Evolutionary conservation across 2,329 filamentous ascomycete genomes (phyloP).

Genomic region (Coniochaeta sp.): DNA sequence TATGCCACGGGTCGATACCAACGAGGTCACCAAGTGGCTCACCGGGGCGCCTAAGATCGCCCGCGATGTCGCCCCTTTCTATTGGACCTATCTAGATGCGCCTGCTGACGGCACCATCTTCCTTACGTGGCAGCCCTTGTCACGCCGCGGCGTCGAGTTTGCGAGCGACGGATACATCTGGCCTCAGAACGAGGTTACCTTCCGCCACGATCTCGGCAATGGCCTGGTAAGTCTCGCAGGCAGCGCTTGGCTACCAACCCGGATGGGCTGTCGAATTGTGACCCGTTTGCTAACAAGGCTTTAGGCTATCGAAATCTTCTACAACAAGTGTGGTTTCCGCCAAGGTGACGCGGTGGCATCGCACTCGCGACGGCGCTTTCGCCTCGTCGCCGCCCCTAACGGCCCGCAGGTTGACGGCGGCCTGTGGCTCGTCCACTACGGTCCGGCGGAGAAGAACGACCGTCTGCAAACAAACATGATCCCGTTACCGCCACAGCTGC

Average conservation of each 20-base stretch:
- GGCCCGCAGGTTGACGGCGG: slow-evolving; percentile 68
- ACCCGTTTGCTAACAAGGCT: neutral
- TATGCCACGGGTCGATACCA: slow-evolving; percentile 61
- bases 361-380: slow-evolving; percentile 79
- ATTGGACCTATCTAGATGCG: slow-evolving; percentile 84
- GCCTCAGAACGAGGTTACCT: slow-evolving; percentile 73
- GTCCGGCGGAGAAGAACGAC: slow-evolving; percentile 65
- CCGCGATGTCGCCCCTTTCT: slow-evolving; percentile 77
- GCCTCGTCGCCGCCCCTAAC: slow-evolving; percentile 67
- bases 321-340: slow-evolving; percentile 74
- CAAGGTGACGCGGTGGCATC: slow-evolving; percentile 67
- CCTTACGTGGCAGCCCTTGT: slow-evolving; percentile 80
- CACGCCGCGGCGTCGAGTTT: slow-evolving; percentile 64
- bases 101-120: slow-evolving; percentile 77
- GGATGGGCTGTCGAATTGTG: neutral
- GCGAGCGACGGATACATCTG: slow-evolving; percentile 91
- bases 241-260: neutral
- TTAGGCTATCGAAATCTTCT: slow-evolving; percentile 81
- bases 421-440: slow-evolving; percentile 89
- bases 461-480: slow-evolving; percentile 64
- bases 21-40: slow-evolving; percentile 77
- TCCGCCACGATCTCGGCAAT: slow-evolving; percentile 63
- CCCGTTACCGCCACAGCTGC: slow-evolving; percentile 54
- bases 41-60: slow-evolving; percentile 78
- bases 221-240: slow-evolving; percentile 38